Evolutionary conservation across 2,329 filamentous ascomycete genomes (phyloP), one percentile per base, ranked within the genome.

Genomic region (Neoascochyta sp.): DNA sequence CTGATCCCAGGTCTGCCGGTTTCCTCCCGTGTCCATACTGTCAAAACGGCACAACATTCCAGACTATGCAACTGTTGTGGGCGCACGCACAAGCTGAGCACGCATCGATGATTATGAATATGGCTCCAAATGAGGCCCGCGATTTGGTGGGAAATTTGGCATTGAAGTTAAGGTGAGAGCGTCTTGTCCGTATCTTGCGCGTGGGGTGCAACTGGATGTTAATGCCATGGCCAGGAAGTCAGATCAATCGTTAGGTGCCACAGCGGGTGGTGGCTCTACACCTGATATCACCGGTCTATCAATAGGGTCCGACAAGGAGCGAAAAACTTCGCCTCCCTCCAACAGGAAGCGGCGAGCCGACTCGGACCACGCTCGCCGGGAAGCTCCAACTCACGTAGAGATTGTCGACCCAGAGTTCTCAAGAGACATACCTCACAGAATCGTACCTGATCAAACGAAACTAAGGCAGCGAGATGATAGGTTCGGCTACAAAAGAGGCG

Each of bases 261-360:
- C 48, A 7, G 51, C 40, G 14, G 47, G 54, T 5, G 45, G 47
- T 9, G 41, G 40, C 2, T 55, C 52, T 22, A 47, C 56, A 4
- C 55, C 46, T 6, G 57, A 64, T 25, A 41, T 64, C 14, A 52
- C 41, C 13, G 36, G 31, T 7, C 40, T 63, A 6, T 52, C 50
- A 8, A 32, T 64, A 15, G 50, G 51, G 10, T 16, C 47, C 13
- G 42, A 14, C 2, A 54, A 41, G 29, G 39, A 43, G 4, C 43
- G 36, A 5, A 45, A 45, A 7, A 43, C 52, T 1, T 52, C 55
- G 3, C 52, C 55, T 10, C 36, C 33, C 2, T 46, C 43, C 3
- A 43, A 47, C 5, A 55, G 41, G 26, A 60, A 62, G 31, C 42
- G 57, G 8, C 50, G 47, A 4, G 55, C 57, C 14, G 53, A 59